Evolutionary conservation across 352 stramenopile genomes (phyloP).

Genomic region (Phytophthora sp.): DNA sequence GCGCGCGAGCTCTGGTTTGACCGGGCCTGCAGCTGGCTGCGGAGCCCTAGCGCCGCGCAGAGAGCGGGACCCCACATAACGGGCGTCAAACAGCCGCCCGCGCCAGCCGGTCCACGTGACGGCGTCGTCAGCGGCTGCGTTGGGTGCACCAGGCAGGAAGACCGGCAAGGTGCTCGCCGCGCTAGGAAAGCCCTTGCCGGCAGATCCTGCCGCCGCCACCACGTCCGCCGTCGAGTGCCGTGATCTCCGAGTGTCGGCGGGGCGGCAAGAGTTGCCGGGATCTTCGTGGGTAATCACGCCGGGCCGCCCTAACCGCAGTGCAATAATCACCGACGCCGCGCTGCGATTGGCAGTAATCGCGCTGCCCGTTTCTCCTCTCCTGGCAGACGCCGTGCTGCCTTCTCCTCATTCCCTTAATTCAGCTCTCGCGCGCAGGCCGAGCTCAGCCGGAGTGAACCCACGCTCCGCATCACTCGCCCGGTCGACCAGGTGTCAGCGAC

Average conservation of each 20-base stretch:
- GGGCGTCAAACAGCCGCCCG: constrained; percentile 9
- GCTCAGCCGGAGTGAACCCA: constrained; percentile 19
- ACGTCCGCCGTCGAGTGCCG: not conserved
- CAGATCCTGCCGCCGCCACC: too few species aligned
- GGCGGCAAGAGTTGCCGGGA: constrained; percentile 12
- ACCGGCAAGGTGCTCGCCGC: too few species aligned
- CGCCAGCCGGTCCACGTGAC: constrained; percentile 6
- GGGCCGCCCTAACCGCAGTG: not conserved
- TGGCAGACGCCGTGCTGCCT: constrained; percentile 6
- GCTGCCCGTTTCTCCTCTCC: constrained; percentile 14
- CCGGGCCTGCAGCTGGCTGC: constrained; percentile 15
- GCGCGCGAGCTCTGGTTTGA: constrained; percentile 10
- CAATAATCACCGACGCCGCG: constrained; percentile 9
- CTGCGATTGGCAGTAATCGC: constrained; percentile 5
- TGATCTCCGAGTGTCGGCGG: not conserved
- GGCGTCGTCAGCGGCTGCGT: not conserved
- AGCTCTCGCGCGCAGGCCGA: constrained; percentile 8
- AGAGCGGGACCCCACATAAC: constrained; percentile 33
- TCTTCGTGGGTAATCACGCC: constrained; percentile 15
- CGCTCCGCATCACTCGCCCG: not conserved
- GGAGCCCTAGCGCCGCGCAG: constrained; percentile 7
- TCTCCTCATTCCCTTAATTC: constrained; percentile 19
- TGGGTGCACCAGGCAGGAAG: too few species aligned
- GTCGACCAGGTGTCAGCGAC: constrained; percentile 3
- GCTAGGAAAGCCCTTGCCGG: too few species aligned